phyloP scores from a whole-genome alignment of 352 stramenopile species.

The Halophytophthora polymorphica region DNA sequence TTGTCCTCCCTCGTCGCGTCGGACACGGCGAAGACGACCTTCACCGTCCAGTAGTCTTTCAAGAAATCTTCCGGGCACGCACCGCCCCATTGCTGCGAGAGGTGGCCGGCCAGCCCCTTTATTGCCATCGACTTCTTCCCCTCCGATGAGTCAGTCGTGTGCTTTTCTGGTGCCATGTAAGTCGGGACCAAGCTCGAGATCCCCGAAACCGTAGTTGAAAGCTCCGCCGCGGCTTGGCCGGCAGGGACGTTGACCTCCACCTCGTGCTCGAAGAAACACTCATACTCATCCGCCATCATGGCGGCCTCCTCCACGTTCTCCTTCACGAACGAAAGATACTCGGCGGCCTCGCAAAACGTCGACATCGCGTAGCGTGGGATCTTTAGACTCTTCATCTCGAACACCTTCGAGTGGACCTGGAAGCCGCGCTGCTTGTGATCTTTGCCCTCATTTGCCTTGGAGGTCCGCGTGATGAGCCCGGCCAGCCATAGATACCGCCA shows the following conservation, averaged over 20 bases:
- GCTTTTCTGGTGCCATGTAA: slow-evolving; percentile 27
- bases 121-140: slow-evolving; percentile 37
- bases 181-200: slow-evolving; percentile 39
- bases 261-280: slow-evolving; percentile 58
- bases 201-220: slow-evolving; percentile 52
- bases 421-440: slow-evolving; percentile 71
- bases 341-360: slow-evolving; percentile 67
- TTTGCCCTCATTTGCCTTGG: slow-evolving; percentile 37
- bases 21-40: slow-evolving; percentile 36
- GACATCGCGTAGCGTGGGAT: slow-evolving; percentile 63
- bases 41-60: slow-evolving; percentile 72
- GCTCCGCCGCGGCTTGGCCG: slow-evolving; percentile 45
- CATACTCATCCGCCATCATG: slow-evolving; percentile 29
- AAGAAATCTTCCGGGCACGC: slow-evolving; percentile 65
- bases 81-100: slow-evolving; percentile 45
- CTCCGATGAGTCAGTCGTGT: slow-evolving; percentile 9
- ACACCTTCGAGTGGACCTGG: slow-evolving; percentile 63
- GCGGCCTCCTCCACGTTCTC: slow-evolving; percentile 65
- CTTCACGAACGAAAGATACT: slow-evolving; percentile 69
- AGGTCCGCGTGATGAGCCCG: slow-evolving; percentile 66
- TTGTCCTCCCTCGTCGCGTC: slow-evolving; percentile 16
- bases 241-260: slow-evolving; percentile 47
- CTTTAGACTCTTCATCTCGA: slow-evolving; percentile 68
- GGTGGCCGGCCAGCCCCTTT: slow-evolving; percentile 70
- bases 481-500: slow-evolving; percentile 82